phyloP scores from a whole-genome alignment of 2,329 filamentous ascomycete genomes.

The Neonectria neomacrospora region DNA sequence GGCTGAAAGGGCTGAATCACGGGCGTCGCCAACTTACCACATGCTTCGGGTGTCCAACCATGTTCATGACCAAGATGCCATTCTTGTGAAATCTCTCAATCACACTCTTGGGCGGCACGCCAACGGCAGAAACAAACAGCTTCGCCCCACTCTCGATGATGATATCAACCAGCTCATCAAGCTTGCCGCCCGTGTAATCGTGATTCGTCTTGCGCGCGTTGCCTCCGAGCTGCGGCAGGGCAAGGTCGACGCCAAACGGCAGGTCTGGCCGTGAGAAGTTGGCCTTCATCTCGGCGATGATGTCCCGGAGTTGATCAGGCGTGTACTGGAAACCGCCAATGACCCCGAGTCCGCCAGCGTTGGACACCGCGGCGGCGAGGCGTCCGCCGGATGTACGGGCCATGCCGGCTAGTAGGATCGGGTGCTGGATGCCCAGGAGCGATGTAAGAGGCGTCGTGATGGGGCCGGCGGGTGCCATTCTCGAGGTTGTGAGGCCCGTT shows the following conservation, averaged over 20 bases:
- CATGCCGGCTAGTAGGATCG: slow-evolving; percentile 94
- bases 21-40: slow-evolving; percentile 60
- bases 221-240: slow-evolving; percentile 88
- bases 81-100: slow-evolving; percentile 82
- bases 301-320: slow-evolving; percentile 77
- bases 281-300: slow-evolving; percentile 87
- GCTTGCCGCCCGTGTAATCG: slow-evolving; percentile 90
- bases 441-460: slow-evolving; percentile 82
- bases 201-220: slow-evolving; percentile 90
- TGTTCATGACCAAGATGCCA: slow-evolving; percentile 92
- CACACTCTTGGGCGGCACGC: slow-evolving; percentile 79
- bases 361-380: slow-evolving; percentile 87
- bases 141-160: slow-evolving; percentile 85
- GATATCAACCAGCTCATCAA: slow-evolving; percentile 89
- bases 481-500: slow-evolving; percentile 14
- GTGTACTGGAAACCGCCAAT: slow-evolving; percentile 79
- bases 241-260: slow-evolving; percentile 92
- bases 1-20: no score
- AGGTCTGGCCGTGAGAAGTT: slow-evolving; percentile 73
- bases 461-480: slow-evolving; percentile 59
- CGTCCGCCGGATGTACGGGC: slow-evolving; percentile 82
- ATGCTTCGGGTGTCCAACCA: slow-evolving; percentile 94
- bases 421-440: slow-evolving; percentile 86
- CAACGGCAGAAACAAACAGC: slow-evolving; percentile 89
- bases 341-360: slow-evolving; percentile 85